These are phyloP conservation scores for Alternaria brassicicola DNA, from an alignment of 2,329 filamentous ascomycete species.

Conservation along the genomic window DNA sequence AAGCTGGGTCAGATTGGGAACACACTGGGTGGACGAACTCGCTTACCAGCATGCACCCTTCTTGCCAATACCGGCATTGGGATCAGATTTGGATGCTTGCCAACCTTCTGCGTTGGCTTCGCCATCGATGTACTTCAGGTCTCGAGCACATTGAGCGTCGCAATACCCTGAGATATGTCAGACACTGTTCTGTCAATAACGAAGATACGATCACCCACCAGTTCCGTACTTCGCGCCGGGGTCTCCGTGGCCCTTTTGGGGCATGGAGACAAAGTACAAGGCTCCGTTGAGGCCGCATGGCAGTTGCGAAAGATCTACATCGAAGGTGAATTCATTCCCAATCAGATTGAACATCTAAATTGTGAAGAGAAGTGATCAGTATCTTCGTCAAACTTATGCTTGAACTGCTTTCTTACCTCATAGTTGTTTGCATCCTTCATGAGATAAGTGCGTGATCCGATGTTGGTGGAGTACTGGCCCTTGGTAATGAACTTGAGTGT, in stretches of 20 bases:
- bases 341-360: conserved; percentile 44
- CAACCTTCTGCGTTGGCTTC: conserved; percentile 62
- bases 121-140: conserved; percentile 59
- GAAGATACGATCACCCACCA: conserved; percentile 50
- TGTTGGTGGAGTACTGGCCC: conserved; percentile 49
- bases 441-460: conserved; percentile 46
- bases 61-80: conserved; percentile 58
- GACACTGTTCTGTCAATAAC: background rate
- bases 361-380: background rate
- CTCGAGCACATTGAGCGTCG: conserved; percentile 43
- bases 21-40: background rate
- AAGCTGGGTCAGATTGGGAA: background rate
- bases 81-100: conserved; percentile 58
- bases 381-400: too few relatives aligned
- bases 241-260: conserved; percentile 55
- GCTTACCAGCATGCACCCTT: conserved; percentile 64
- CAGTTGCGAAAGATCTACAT: conserved; percentile 60
- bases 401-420: background rate
- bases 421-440: conserved; percentile 43
- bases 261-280: conserved; percentile 60
- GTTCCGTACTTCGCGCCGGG: conserved; percentile 57
- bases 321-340: conserved; percentile 46
- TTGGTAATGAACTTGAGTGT: conserved; percentile 64
- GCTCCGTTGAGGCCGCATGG: conserved; percentile 71
- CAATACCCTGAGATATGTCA: conserved; percentile 45